Evolutionary conservation across 371 early-diverging fungal species (phyloP), one percentile per base, ranked within the genome.

Genomic region (Rhizomucor miehei): DNA sequence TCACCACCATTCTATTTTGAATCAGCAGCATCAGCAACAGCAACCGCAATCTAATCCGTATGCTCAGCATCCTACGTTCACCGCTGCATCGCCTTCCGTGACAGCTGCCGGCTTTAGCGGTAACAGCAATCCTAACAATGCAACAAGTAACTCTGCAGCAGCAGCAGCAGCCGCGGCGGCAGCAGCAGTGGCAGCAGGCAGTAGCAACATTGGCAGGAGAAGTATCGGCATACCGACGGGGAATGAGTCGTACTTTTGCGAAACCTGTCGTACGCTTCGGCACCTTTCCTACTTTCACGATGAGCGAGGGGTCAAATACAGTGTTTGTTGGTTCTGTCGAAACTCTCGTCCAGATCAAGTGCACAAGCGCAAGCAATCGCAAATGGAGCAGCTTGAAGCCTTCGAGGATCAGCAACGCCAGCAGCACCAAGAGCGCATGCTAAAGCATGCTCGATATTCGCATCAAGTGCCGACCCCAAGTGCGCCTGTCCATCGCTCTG

Each of bases 81-180:
- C 57, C 1, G 51, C 45, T 46, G 57, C 44, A 17, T 47, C 57
- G 19, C 19, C 41, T 17, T 37, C 57, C 21, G 43, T 51, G 5
- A 44, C 48, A 1, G 35, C 39, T 2, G 38, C 51, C 12, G 34
- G 44, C 1, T 53, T 44, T 44, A 53, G 23, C 25, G 36, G 14
- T 19, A 48, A 37, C 44, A 11, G 44, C 19, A 45, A 51, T 59
- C 36, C 50, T 49, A 45, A 48, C 47, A 48, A 19, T 52, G 2
- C 45, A 38, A 44, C 35, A 20, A 14, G 5, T 12, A 41, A 5
- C 41, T 41, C 19, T 12, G 17, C 24, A 25, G 25, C 35, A 38
- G 57, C 57, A n/a, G 49, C 63, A n/a, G 55, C 59, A 16, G 57
- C 57, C 8, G 54, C 55, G 24, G 44, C 56, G 8, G 46, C 52